Evolutionary conservation across 139 green algal genomes (phyloP), one percentile per base, ranked within the genome.

Genomic region (Chlamydomonas applanata): DNA sequence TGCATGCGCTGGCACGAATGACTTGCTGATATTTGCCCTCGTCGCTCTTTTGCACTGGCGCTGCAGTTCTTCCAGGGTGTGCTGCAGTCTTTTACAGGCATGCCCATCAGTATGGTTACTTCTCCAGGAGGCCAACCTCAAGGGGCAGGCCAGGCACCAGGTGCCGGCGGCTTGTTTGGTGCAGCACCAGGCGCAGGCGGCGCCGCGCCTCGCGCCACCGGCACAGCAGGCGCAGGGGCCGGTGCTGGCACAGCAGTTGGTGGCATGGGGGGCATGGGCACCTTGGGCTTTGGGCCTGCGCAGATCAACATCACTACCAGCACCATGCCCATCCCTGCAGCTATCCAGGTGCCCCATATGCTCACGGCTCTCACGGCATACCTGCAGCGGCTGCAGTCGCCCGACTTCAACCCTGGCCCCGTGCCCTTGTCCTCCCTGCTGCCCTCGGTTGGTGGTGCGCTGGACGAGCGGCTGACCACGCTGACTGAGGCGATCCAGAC

Each of bases 51-150:
- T 16, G 27, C 62, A 11, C 16, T 20, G 20, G 0, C 19, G 25
- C 20, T 72, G 62, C 62, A 82, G 76, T 45, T 77, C 29, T 44
- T 73, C 9, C 70, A 77, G 44, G 76, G 76, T 24, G 69, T 82
- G n/a, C 62, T 73, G 49, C 63, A 46, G 25, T 72, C 70, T 7
- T 25, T 77, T 11, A 66, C 59, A 24, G 17, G n/a, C 59, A 29
- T 30, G n/a, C 25, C 59, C 22, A 22, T 19, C 59, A 30, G 9
- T 25, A 66, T 40, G n/a, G n/a, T n/a, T n/a, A n/a, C n/a, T n/a
- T n/a, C n/a, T n/a, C n/a, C n/a, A n/a, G n/a, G n/a, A n/a, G n/a
- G n/a, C n/a, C n/a, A n/a, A n/a, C n/a, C n/a, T n/a, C n/a, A n/a
- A n/a, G n/a, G n/a, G n/a, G n/a, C n/a, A n/a, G n/a, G n/a, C n/a